Conservation (phyloP, 2,329 filamentous ascomycete genomes). For the Lojkania enalia region DNA sequence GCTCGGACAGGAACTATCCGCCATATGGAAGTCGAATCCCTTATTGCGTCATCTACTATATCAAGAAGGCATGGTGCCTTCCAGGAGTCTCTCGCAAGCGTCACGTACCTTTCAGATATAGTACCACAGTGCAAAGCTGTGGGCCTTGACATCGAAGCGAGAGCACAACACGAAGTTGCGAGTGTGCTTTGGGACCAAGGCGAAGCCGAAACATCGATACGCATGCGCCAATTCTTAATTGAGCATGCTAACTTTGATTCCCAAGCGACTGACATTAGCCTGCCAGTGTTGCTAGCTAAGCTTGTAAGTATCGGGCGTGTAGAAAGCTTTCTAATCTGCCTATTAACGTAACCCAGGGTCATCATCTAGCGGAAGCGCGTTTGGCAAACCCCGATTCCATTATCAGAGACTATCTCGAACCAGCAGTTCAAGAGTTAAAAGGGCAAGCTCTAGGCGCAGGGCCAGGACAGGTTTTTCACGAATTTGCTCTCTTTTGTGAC, state of each 20-base stretch:
- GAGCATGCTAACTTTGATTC: conserved; percentile 37
- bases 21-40: conserved; percentile 73
- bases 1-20: conserved; percentile 67
- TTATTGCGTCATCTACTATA: conserved; percentile 73
- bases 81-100: conserved; percentile 84
- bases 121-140: conserved; percentile 68
- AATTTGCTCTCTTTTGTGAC: conserved; percentile 95
- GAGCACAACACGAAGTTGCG: conserved; percentile 79
- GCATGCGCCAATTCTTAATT: conserved; percentile 75
- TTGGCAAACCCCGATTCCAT: conserved; percentile 91
- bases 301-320: conserved; percentile 54
- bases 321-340: background rate
- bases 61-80: conserved; percentile 78
- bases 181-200: conserved; percentile 93
- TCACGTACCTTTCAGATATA: conserved; percentile 79
- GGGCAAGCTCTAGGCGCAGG: conserved; percentile 69
- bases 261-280: conserved; percentile 31
- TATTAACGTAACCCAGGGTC: conserved; percentile 57
- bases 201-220: conserved; percentile 85
- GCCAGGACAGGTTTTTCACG: conserved; percentile 87
- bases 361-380: conserved; percentile 85
- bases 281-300: conserved; percentile 77
- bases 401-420: conserved; percentile 80
- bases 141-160: conserved; percentile 76
- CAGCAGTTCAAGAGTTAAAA: conserved; percentile 80